Percentiles rank a stretch among this genome's conserved stretches.
These are phyloP conservation scores for Colletotrichum endophyticum DNA, from an alignment of 2,329 filamentous ascomycete species.

Conservation along the genomic window DNA sequence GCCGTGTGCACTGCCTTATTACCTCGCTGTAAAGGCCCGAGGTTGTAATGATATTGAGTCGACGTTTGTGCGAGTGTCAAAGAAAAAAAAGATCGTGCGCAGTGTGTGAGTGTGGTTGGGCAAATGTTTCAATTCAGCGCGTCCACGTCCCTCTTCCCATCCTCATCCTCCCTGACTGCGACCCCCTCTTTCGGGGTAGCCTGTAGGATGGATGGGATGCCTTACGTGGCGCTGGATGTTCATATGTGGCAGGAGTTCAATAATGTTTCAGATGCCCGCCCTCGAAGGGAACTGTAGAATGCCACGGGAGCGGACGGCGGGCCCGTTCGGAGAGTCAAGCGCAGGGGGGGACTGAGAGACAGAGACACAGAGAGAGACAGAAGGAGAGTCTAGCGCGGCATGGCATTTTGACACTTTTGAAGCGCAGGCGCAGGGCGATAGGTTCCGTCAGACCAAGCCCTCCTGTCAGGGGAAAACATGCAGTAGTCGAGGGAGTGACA, in stretches of 20 bases:
- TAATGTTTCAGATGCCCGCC: background rate
- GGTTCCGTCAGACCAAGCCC: background rate
- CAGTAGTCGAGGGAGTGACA: conserved; percentile 4
- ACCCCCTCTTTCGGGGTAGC: background rate
- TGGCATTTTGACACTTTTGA: background rate
- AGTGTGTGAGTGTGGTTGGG: conserved; percentile 6
- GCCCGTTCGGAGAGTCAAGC: background rate
- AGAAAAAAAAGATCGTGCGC: background rate
- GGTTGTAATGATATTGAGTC: background rate
- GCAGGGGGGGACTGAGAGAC: background rate
- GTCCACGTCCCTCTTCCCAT: background rate
- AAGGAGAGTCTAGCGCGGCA: background rate
- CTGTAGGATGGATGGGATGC: background rate
- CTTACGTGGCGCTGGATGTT: background rate
- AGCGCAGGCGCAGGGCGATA: background rate
- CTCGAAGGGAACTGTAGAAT: background rate
- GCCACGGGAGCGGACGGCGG: background rate
- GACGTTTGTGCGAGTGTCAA: background rate
- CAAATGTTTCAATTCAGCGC: conserved; percentile 17
- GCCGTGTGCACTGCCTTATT: background rate
- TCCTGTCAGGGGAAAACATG: conserved; percentile 8
- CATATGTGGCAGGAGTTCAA: background rate
- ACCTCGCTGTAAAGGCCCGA: background rate
- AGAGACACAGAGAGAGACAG: background rate
- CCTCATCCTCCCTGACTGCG: background rate